Percentiles rank a stretch among this genome's conserved stretches.
These are phyloP conservation scores for Crithidia bombi DNA, from an alignment of 208 protist species.

Conservation along the genomic window DNA sequence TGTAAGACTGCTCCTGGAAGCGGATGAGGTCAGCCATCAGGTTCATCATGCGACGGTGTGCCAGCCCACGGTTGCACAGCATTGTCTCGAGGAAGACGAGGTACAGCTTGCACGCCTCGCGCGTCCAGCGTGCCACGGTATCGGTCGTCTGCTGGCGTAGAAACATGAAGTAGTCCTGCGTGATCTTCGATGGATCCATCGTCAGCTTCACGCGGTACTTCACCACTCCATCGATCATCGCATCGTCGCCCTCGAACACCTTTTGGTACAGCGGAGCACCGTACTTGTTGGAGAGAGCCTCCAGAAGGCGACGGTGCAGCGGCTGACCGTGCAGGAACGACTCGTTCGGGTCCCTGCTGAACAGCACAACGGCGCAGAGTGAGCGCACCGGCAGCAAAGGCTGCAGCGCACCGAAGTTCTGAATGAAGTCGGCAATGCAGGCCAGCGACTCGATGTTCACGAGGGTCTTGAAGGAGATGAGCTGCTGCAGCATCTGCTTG, in stretches of 20 bases:
- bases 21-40: constrained; percentile 50
- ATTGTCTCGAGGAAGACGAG: constrained; percentile 81
- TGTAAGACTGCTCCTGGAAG: constrained; percentile 78
- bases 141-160: constrained; percentile 75
- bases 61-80: constrained; percentile 87
- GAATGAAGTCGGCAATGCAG: constrained; percentile 67
- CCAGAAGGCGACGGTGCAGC: constrained; percentile 60
- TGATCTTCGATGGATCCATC: constrained; percentile 69
- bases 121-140: constrained; percentile 61
- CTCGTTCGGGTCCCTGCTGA: constrained; percentile 68
- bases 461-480: constrained; percentile 62
- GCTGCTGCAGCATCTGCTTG: constrained; percentile 58
- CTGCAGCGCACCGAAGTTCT: constrained; percentile 65
- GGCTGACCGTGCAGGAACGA: constrained; percentile 78
- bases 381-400: constrained; percentile 74
- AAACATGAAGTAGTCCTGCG: constrained; percentile 47
- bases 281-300: constrained; percentile 60
- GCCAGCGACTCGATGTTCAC: constrained; percentile 51
- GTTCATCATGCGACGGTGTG: constrained; percentile 84
- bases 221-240: constrained; percentile 70
- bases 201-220: constrained; percentile 83
- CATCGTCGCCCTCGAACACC: constrained; percentile 70
- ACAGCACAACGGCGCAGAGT: constrained; percentile 68
- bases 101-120: constrained; percentile 70
- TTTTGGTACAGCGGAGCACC: constrained; percentile 79